A percentile compares a stretch with the other conserved stretches of the same genome.
Conservation (phyloP, 768 basidiomycete species). For the Tricholoma hemisulphureum region DNA sequence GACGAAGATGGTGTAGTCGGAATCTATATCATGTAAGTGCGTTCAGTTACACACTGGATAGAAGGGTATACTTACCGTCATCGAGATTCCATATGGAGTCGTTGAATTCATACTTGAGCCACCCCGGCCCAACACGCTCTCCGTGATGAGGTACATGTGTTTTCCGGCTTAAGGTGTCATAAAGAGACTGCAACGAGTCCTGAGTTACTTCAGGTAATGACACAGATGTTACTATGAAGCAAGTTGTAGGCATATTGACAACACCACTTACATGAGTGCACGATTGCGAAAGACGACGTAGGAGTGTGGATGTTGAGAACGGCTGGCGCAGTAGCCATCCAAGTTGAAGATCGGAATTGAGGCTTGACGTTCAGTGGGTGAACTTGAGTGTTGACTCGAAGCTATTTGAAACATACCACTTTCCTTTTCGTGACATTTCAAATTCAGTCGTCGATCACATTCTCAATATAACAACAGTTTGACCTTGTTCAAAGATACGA, state of each 20-base stretch:
- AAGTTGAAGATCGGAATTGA: neutral
- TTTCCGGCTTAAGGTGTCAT: constrained; percentile 72
- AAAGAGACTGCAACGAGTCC: constrained; percentile 62
- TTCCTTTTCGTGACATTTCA: no score
- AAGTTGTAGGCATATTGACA: neutral
- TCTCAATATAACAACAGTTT: no score
- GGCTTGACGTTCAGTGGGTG: neutral
- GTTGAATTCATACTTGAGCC: constrained; percentile 86
- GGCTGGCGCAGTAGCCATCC: constrained; percentile 36
- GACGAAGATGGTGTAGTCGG: constrained; percentile 84
- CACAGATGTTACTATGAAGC: constrained; percentile 1
- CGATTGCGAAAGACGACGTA: constrained; percentile 65
- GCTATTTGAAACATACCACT: no score
- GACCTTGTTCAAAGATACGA: no score
- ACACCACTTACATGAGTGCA: constrained; percentile 64
- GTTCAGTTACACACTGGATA: neutral
- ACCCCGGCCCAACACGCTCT: constrained; percentile 67
- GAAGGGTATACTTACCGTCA: constrained; percentile 58
- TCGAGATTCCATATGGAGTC: constrained; percentile 82
- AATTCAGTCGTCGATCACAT: no score
- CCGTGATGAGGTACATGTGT: constrained; percentile 54
- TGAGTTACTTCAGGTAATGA: constrained; percentile 53
- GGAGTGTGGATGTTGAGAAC: constrained; percentile 79
- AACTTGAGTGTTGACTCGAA: no score
- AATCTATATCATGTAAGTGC: constrained; percentile 43